Evolutionary conservation across 306 rosid genomes (phyloP), one percentile per base, ranked within the genome.

Genomic region (Spatholobus suberectus): DNA sequence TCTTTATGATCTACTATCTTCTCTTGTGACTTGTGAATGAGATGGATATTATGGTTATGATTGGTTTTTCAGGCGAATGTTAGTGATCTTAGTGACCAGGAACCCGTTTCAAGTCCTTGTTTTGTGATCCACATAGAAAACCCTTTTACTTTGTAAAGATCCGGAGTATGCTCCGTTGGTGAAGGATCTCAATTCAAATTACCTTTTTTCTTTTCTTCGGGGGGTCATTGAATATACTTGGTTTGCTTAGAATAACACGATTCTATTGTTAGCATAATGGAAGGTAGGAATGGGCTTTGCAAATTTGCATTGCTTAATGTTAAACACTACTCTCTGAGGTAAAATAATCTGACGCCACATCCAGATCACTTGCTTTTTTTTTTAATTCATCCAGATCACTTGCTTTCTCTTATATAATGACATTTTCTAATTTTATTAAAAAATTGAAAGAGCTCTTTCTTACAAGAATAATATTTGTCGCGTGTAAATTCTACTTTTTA

Each of bases 121-220:
- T 43, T 66, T 76, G 54, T 43, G 77, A 68, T 44, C 7, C 51
- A 40, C 65, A 44, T 3, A 11, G 55, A 76, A 66, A 17, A 83
- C 46, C 18, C 23, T 70, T 44, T 72, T 58, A 46, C 23, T n/a
- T 4, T 46, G 58, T 46, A n/a, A 69, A 70, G 79, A 83, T 77
- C 86, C 86, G 78, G 57, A 83, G 66, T 47, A 47, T 77, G 74
- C 77, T 82, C 77, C 71, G 63, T 67, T 68, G 17, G 77, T 29
- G 77, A 75, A 66, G 85, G 80, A 46, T 27, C 59, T 63, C 43
- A 73, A 44, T 29, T 32, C 54, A 81, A 71, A 23, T 61, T 81
- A 61, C 37, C 21, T 3, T 15, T 24, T 21, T 44, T 15, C 23
- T 11, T 8, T 24, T 65, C 21, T 27, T 29, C 3, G 10, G 15